Evolutionary conservation across 345 rosid species (phyloP), one percentile per base, ranked within the genome.

Genomic region (Sonneratia caseolaris): DNA sequence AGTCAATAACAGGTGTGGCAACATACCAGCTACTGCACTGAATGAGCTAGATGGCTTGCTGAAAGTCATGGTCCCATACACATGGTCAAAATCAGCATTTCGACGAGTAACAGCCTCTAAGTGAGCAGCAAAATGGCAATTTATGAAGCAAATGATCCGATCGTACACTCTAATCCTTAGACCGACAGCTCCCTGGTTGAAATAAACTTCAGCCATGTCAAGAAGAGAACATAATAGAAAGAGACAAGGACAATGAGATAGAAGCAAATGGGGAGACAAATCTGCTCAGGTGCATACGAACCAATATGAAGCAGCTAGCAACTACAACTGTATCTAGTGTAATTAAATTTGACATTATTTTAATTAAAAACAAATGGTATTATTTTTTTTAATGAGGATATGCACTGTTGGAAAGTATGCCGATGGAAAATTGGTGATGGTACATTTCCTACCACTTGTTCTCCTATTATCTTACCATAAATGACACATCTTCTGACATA

Each of bases 111-210:
- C 87, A 72, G 91, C 95, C 78, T 89, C 95, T 76, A 86, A 66
- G 77, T 89, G 95, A 45, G 95, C 95, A 42, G 95, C 95, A 72
- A 89, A 76, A 78, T 89, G 95, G 80, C 95, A 89, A 78, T 89
- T 89, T 59, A 87, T 88, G 72, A 89, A 86, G 86, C 90, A 85
- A 71, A 89, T 82, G 79, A 78, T 82, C 79, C 90, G 79, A 73
- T 87, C 90, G 42, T 76, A 84, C 49, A 89, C 91, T 78, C 92
- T 84, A 21, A 89, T 84, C 78, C 90, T 89, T 83, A 89, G 76
- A 59, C 90, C 95, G 55, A 89, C 95, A 71, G 90, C 95, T 78
- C 95, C 95, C 95, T 89, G 87, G 70, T 75, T 47, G 69, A 38
- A 68, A 51, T 72, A 68, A 74, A 64, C 37, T 36, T 72, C 42